Evolutionary conservation across 345 rosid genomes (phyloP).

Genomic region (Litchi chinensis): DNA sequence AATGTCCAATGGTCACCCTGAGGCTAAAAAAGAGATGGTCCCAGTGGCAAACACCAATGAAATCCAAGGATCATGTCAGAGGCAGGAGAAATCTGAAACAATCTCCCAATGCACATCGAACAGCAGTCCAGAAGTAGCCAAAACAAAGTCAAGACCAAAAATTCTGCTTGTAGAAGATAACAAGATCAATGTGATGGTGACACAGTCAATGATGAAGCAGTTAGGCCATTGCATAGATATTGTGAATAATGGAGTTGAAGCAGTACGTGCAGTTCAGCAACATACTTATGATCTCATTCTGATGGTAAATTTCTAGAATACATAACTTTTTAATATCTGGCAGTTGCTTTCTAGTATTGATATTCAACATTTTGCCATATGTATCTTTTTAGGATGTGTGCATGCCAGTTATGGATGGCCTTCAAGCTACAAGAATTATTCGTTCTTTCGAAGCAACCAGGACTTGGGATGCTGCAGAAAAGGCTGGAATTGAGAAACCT

Average conservation of each 20-base stretch:
- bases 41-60: slow-evolving; percentile 34
- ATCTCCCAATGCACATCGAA: slow-evolving; percentile 28
- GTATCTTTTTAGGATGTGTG: slow-evolving; percentile 70
- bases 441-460: slow-evolving; percentile 88
- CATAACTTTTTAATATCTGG: background rate
- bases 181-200: slow-evolving; percentile 86
- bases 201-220: slow-evolving; percentile 85
- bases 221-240: slow-evolving; percentile 75
- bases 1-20: slow-evolving; percentile 32
- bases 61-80: slow-evolving; percentile 33
- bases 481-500: slow-evolving; percentile 65
- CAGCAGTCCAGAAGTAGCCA: slow-evolving; percentile 28
- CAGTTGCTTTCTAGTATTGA: background rate
- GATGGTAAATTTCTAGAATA: slow-evolving; percentile 56
- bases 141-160: slow-evolving; percentile 56
- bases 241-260: slow-evolving; percentile 84
- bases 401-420: slow-evolving; percentile 96
- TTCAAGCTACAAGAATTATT: slow-evolving; percentile 86
- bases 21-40: slow-evolving; percentile 39
- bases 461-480: slow-evolving; percentile 73
- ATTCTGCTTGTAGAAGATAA: slow-evolving; percentile 97
- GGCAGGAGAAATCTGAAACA: slow-evolving; percentile 38
- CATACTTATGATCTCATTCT: slow-evolving; percentile 69
- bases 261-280: slow-evolving; percentile 60
- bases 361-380: background rate